Base-by-base conservation (phyloP, 2,329 filamentous ascomycete genomes). In the Epichloe baconii region DNA sequence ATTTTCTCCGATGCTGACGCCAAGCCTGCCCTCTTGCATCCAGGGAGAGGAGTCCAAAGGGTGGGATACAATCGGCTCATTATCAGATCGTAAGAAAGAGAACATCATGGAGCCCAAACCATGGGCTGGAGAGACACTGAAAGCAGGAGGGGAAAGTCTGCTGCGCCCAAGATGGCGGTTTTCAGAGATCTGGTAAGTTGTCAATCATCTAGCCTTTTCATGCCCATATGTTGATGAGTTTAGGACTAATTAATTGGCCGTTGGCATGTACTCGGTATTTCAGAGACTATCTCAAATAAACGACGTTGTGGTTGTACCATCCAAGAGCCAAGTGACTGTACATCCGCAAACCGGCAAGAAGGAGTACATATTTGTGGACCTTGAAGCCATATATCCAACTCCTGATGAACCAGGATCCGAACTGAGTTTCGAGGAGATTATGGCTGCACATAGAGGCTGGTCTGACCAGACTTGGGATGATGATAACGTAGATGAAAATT, bases 51-150 rank as follows among this genome's bases (percentile, higher is more conserved):
- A 70, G 43, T 75, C 81, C 1, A 86, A 83, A 64, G 91, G 89
- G 2, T 97, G 93, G 91, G 88, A 96, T 57, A 91, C 75, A 55
- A 95, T 98, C 62, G 90, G 87, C 34, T 88, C 88, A 1, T 71
- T 96, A 54, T 79, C 82, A 48, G 86, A 95, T 54, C 79, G 93
- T 47, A 95, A 88, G 74, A 98, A 97, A 75, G 93, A 98, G 67
- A 98, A 98, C 62, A 75, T 76, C 6, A 72, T 90, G 57, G 88
- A 91, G 64, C 81, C 90, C 11, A 90, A 85, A 64, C 88, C 91
- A 19, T 96, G 90, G 93, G 85, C 76, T 11, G 93, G 93, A 26
- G 89, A 97, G 72, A 96, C 86, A 41, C 70, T 98, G 59, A 88
- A 91, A 67, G 86, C 82, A 3, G 88, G 86, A 42, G 91, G 88